Evolutionary conservation across 768 basidiomycete species (phyloP).

Genomic region (Boletus tomentosulus): DNA sequence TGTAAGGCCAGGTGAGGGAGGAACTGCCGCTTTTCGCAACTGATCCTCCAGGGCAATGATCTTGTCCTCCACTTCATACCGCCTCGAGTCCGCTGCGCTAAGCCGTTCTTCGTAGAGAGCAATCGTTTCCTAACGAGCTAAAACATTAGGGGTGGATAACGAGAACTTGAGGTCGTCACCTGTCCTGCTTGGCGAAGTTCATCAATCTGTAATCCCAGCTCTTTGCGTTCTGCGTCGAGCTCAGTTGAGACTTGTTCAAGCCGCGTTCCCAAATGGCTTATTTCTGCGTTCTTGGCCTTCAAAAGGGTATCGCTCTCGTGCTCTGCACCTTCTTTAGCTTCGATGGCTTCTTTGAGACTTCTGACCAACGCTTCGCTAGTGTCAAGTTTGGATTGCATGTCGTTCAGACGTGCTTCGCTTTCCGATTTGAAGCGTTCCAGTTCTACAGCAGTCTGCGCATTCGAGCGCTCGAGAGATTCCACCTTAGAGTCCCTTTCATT

Average conservation of each 20-base stretch:
- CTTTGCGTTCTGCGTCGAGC: conserved; percentile 55
- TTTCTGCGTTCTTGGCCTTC: conserved; percentile 56
- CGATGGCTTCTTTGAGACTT: conserved; percentile 50
- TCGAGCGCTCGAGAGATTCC: conserved; percentile 44
- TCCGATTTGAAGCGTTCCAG: conserved; percentile 47
- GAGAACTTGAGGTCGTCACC: conserved; percentile 38
- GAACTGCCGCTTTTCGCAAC: conserved; percentile 28
- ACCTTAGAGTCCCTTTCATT: conserved; percentile 43
- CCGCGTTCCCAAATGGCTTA: conserved; percentile 48
- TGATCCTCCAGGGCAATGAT: conserved; percentile 57
- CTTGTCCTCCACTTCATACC: conserved; percentile 74
- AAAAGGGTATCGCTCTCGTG: conserved; percentile 48
- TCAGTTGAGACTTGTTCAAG: conserved; percentile 44
- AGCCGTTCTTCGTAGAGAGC: conserved; percentile 91
- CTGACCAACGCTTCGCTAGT: conserved; percentile 41
- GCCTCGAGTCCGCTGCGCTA: conserved; percentile 60
- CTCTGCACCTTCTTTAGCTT: conserved; percentile 47
- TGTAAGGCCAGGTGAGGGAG: conserved; percentile 33
- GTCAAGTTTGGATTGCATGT: conserved; percentile 43
- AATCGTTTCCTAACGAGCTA: conserved; percentile 72
- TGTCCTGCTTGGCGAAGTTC: conserved; percentile 87
- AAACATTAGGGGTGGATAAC: not conserved
- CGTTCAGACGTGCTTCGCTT: conserved; percentile 38
- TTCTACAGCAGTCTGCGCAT: conserved; percentile 35
- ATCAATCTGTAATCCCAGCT: conserved; percentile 71